Evolutionary conservation across 768 basidiomycete species (phyloP).

Genomic region (Russula sp.): DNA sequence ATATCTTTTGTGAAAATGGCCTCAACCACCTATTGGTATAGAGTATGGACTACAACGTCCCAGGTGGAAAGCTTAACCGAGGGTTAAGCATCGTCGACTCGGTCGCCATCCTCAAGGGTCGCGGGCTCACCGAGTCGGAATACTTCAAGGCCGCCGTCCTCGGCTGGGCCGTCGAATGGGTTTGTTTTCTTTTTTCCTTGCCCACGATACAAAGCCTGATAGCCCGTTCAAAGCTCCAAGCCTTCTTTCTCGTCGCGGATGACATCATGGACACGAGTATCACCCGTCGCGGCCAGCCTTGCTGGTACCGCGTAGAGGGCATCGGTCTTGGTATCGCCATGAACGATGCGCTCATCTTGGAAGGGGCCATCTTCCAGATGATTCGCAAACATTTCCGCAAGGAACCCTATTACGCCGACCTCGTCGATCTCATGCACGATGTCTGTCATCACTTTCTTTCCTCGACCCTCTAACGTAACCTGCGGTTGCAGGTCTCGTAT

Average conservation of each 20-base stretch:
- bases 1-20: too few relatives aligned
- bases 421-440: conserved; percentile 90
- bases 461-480: not conserved
- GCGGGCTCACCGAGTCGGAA: conserved; percentile 66
- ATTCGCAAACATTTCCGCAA: conserved; percentile 79
- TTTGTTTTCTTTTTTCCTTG: conserved; percentile 34
- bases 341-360: conserved; percentile 96
- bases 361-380: conserved; percentile 85
- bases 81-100: conserved; percentile 96
- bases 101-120: conserved; percentile 77
- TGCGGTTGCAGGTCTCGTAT: conserved; percentile 45
- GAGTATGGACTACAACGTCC: conserved; percentile 90
- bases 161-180: conserved; percentile 95
- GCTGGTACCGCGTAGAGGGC: conserved; percentile 73
- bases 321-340: conserved; percentile 79
- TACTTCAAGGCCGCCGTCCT: conserved; percentile 83
- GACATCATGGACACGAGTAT: conserved; percentile 97
- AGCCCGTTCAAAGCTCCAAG: conserved; percentile 64
- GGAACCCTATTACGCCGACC: conserved; percentile 77
- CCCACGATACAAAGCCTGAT: not conserved
- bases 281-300: conserved; percentile 89
- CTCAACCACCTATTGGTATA: too few relatives aligned
- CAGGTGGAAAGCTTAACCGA: conserved; percentile 92
- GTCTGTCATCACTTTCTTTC: conserved; percentile 29
- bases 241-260: conserved; percentile 93